A percentile compares a stretch with the other conserved stretches of the same genome.
Conservation (phyloP, 2,329 filamentous ascomycete species). For the Hypoxylon sp. region DNA sequence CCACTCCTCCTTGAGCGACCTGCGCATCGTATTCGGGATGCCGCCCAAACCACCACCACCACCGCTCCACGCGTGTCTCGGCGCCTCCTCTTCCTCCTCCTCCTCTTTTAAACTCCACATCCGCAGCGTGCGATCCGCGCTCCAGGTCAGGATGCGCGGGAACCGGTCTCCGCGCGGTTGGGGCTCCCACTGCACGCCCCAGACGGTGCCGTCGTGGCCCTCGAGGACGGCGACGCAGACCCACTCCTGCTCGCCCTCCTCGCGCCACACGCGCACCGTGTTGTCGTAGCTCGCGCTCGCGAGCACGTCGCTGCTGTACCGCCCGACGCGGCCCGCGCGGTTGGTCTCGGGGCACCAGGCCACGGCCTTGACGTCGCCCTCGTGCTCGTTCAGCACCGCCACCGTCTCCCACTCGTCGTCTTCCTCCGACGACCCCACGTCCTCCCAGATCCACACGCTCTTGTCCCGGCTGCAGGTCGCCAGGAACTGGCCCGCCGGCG, state of each 20-base stretch:
- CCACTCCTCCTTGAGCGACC: conserved; percentile 83
- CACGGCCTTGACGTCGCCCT: conserved; percentile 93
- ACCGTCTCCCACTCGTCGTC: conserved; percentile 98
- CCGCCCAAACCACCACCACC: conserved; percentile 63
- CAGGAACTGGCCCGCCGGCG: conserved; percentile 76
- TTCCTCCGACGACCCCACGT: conserved; percentile 74
- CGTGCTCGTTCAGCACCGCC: conserved; percentile 92
- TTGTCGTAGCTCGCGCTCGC: conserved; percentile 96
- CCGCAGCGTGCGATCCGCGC: conserved; percentile 81
- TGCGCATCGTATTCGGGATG: conserved; percentile 90
- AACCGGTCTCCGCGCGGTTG: conserved; percentile 54
- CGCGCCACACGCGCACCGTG: conserved; percentile 85
- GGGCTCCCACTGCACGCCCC: conserved; percentile 80
- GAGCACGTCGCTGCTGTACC: conserved; percentile 73
- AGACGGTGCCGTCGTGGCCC: conserved; percentile 87
- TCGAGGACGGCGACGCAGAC: conserved; percentile 83
- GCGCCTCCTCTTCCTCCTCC: conserved; percentile 55
- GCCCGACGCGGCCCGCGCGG: conserved; percentile 54
- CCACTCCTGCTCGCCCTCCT: conserved; percentile 92
- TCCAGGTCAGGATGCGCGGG: conserved; percentile 79
- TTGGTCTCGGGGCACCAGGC: conserved; percentile 83
- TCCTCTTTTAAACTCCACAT: conserved; percentile 76
- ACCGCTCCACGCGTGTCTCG: conserved; percentile 49
- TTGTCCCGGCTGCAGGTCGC: conserved; percentile 95
- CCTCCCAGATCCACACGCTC: conserved; percentile 98